A percentile compares a stretch with the other conserved stretches of the same genome.
Evolutionary conservation across 1,284 basidiomycete species (phyloP).

Genomic region (Ustilago trichophora): DNA sequence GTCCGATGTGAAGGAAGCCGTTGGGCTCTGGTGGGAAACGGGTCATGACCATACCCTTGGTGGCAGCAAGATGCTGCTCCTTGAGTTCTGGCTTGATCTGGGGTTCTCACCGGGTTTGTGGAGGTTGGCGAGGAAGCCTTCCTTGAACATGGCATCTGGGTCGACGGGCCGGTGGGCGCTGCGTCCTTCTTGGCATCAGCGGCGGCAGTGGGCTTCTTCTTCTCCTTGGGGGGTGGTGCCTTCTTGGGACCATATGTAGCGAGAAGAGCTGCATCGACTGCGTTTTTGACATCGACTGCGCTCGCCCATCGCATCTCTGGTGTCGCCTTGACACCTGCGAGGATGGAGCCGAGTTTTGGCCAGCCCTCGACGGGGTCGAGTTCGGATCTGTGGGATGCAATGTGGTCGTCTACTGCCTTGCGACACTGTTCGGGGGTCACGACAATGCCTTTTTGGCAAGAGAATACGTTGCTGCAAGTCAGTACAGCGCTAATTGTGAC

Average conservation of each 20-base stretch:
- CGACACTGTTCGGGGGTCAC: constrained; percentile 79
- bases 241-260: constrained; percentile 76
- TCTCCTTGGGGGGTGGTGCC: constrained; percentile 71
- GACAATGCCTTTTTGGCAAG: constrained; percentile 74
- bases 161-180: constrained; percentile 39
- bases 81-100: constrained; percentile 83
- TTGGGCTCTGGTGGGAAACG: constrained; percentile 99
- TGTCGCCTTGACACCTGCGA: constrained; percentile 56
- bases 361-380: constrained; percentile 68
- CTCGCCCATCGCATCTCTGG: constrained; percentile 79
- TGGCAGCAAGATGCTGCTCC: constrained; percentile 81
- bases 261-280: constrained; percentile 80
- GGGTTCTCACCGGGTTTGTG: constrained; percentile 93
- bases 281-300: constrained; percentile 86
- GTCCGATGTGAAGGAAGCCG: constrained; percentile 91
- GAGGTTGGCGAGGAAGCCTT: constrained; percentile 91
- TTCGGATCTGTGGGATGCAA: constrained; percentile 67
- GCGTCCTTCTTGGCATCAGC: constrained; percentile 38
- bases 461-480: constrained; percentile 1
- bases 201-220: constrained; percentile 47
- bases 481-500: not conserved
- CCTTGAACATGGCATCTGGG: constrained; percentile 81
- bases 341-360: constrained; percentile 59
- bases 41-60: constrained; percentile 86
- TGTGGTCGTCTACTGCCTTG: constrained; percentile 73